Conservation (phyloP, 257 asterid genomes). For the Paraleonurus japonicus region DNA sequence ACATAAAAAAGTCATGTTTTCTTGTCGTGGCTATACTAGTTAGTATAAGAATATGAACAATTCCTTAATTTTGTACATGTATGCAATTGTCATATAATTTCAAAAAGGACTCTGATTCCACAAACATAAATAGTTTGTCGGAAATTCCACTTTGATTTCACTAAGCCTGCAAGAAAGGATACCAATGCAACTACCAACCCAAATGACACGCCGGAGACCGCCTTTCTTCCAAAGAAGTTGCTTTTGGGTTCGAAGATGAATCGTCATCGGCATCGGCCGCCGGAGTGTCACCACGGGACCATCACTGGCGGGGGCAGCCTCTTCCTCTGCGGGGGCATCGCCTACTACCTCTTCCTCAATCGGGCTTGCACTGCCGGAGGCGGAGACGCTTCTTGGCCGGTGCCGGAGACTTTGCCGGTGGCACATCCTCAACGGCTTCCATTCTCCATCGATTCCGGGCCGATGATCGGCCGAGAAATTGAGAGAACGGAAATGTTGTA, state of each 20-base stretch:
- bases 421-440: background rate
- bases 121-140: background rate
- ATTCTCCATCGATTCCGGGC: conserved; percentile 49
- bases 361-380: conserved; percentile 29
- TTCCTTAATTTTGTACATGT: conserved; percentile 2
- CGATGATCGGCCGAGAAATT: conserved; percentile 45
- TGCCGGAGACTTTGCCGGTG: conserved; percentile 36
- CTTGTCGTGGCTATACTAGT: background rate
- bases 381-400: conserved; percentile 1
- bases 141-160: conserved; percentile 20
- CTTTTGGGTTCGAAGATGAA: background rate
- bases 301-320: too few relatives aligned
- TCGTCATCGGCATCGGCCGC: conserved; percentile 16
- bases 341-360: conserved; percentile 8
- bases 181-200: conserved; percentile 32
- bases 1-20: background rate
- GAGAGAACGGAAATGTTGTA: conserved; percentile 63
- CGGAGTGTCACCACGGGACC: too few relatives aligned
- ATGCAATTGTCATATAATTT: conserved; percentile 10
- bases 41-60: background rate
- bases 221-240: conserved; percentile 11
- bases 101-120: background rate
- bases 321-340: conserved; percentile 25
- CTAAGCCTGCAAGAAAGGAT: conserved; percentile 23
- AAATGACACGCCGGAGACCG: conserved; percentile 19